Evolutionary conservation across 73 alveolate species (phyloP).

Genomic region (Tetrahymena thermophila): DNA sequence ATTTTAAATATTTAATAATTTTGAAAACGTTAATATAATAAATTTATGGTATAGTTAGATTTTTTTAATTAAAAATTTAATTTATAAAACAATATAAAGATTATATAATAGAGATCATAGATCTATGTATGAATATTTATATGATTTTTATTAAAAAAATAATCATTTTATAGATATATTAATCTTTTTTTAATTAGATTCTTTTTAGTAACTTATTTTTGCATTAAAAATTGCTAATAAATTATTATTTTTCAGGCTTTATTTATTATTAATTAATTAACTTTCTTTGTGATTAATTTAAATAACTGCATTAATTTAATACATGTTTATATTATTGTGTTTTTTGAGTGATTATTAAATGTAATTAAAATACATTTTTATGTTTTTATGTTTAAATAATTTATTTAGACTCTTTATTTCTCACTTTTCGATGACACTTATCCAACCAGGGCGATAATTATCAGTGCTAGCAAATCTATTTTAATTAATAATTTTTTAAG

Average conservation of each 20-base stretch:
- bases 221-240: background rate
- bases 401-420: background rate
- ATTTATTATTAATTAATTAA: no score
- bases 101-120: background rate
- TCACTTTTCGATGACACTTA: slow-evolving; percentile 8
- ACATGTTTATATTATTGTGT: no score
- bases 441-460: slow-evolving; percentile 15
- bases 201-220: background rate
- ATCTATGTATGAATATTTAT: no score
- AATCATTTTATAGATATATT: background rate
- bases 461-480: slow-evolving; percentile 15
- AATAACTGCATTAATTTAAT: no score
- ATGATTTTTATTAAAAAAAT: background rate
- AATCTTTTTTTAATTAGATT: no score
- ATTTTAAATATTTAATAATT: no score
- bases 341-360: no score
- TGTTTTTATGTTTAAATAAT: no score
- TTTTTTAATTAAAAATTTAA: no score
- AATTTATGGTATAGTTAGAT: background rate
- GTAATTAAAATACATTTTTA: background rate
- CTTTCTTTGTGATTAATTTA: no score
- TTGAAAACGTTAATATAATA: no score
- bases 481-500: background rate
- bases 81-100: background rate
- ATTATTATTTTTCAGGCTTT: background rate